Base-by-base conservation (phyloP, 2,329 filamentous ascomycete species). In the Calonectria honghensis region DNA sequence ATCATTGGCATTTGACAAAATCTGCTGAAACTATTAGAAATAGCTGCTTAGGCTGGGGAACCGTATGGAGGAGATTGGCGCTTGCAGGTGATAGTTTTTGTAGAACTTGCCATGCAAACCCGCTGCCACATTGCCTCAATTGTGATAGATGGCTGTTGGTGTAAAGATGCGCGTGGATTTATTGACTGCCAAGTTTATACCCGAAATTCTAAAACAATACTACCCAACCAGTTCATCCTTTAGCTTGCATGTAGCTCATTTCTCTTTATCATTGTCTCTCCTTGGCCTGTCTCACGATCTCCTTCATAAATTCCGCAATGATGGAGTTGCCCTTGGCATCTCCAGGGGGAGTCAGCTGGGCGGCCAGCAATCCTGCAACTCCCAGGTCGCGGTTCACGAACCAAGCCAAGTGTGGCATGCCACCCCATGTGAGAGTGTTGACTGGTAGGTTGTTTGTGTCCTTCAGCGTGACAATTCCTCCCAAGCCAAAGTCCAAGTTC, bases 331-430 rank as follows among this genome's bases (percentile, higher is more conserved):
- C 32, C 67, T 50, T 61, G 16, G 39, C 67, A 48, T 71, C 69
- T 52, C 41, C 69, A 0, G 69, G 69, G n/a, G 69, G 69, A n/a
- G 64, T 50, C 59, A 71, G 4, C 24, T 71, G 69, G 35, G 31
- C 57, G 7, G 59, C 57, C 7, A 65, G 32, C 2, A 71, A 10
- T 11, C 32, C 69, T 24, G 41, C 69, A 13, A 66, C 59, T 18
- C 59, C 69, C 6, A 65, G 18, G 9, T 66, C 69, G 13, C 69
- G 69, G 16, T 71, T 71, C 3, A 71, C 48, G 20, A 71, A 71
- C 69, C 69, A 71, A 10, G 57, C 57, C 45, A 71, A 18, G 35
- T 71, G 57, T 0, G 69, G 69, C 69, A 71, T 71, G 6, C 69
- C 69, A 16, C 59, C 59, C 69, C 69, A 66, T 11, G 69, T 48